phyloP scores from a whole-genome alignment of 768 basidiomycete species.

The Pisolithus sp. region DNA sequence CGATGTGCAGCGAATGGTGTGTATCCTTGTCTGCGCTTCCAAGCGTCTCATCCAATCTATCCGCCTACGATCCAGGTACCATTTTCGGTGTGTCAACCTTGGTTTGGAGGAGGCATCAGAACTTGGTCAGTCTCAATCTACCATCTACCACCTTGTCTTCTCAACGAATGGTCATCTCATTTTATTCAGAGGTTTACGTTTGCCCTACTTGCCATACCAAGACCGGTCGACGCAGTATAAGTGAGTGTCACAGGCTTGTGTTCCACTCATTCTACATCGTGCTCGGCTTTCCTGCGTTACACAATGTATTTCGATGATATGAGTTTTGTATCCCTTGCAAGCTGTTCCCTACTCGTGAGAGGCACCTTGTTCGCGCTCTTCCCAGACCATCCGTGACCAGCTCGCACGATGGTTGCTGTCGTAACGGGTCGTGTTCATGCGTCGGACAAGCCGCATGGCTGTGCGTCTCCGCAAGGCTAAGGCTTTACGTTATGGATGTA shows the following conservation, averaged over 20 bases:
- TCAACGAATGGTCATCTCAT: constrained; percentile 3
- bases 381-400: constrained; percentile 26
- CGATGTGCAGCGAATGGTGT: constrained; percentile 67
- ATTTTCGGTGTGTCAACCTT: constrained; percentile 71
- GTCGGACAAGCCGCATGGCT: constrained; percentile 14
- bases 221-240: constrained; percentile 60
- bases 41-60: constrained; percentile 1
- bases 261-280: constrained; percentile 23
- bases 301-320: constrained; percentile 33
- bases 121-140: constrained; percentile 53
- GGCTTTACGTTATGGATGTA: constrained; percentile 30
- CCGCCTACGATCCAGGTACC: constrained; percentile 52
- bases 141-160: constrained; percentile 1
- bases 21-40: constrained; percentile 15
- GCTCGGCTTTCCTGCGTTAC: constrained; percentile 19
- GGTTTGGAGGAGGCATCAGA: constrained; percentile 62
- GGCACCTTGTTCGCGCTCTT: constrained; percentile 22
- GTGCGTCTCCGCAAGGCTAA: constrained; percentile 27
- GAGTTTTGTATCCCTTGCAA: constrained; percentile 30
- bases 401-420: constrained; percentile 27
- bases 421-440: constrained; percentile 27
- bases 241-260: constrained; percentile 57
- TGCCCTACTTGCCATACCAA: constrained; percentile 50
- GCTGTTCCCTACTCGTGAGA: constrained; percentile 31
- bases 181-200: constrained; percentile 48